Evolutionary conservation across 2,329 filamentous ascomycete genomes (phyloP).

Genomic region (Shiraia sp.): DNA sequence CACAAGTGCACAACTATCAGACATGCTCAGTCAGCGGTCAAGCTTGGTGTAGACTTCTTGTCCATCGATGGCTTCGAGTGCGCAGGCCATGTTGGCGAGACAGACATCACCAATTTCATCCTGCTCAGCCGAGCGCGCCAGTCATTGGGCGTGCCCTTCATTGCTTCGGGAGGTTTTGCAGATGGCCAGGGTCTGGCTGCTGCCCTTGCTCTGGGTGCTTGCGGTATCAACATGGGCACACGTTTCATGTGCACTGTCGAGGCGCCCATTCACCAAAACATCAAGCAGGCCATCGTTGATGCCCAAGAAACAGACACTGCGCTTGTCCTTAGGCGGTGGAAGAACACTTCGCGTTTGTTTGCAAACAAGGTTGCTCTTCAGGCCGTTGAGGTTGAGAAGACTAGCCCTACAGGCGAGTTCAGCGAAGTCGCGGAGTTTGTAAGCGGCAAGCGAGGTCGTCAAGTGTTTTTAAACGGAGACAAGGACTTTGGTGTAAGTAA

Average conservation of each 20-base stretch:
- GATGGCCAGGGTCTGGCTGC: conserved; percentile 93
- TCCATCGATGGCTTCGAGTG: conserved; percentile 98
- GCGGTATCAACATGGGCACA: conserved; percentile 98
- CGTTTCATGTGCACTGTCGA: conserved; percentile 96
- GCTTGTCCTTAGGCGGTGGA: conserved; percentile 86
- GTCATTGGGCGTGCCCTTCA: conserved; percentile 83
- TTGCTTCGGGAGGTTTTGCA: conserved; percentile 93
- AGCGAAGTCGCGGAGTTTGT: conserved; percentile 84
- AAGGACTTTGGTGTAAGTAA: conserved; percentile 72
- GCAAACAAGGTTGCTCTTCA: conserved; percentile 85
- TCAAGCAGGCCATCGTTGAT: conserved; percentile 90
- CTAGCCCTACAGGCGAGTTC: conserved; percentile 85
- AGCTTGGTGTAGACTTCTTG: conserved; percentile 94
- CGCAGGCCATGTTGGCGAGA: conserved; percentile 85
- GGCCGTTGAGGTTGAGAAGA: conserved; percentile 80
- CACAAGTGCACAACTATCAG: conserved; percentile 98
- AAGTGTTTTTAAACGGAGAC: conserved; percentile 93
- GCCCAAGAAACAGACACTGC: conserved; percentile 90
- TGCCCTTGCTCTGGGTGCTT: conserved; percentile 84
- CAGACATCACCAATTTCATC: conserved; percentile 87
- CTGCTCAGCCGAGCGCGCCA: conserved; percentile 84
- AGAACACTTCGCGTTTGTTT: conserved; percentile 86
- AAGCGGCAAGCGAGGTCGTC: conserved; percentile 84
- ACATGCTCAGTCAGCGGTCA: conserved; percentile 87
- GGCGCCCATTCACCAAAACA: conserved; percentile 86